Evolutionary conservation across 2,329 filamentous ascomycete species (phyloP).

Genomic region (Fusarium sp.): DNA sequence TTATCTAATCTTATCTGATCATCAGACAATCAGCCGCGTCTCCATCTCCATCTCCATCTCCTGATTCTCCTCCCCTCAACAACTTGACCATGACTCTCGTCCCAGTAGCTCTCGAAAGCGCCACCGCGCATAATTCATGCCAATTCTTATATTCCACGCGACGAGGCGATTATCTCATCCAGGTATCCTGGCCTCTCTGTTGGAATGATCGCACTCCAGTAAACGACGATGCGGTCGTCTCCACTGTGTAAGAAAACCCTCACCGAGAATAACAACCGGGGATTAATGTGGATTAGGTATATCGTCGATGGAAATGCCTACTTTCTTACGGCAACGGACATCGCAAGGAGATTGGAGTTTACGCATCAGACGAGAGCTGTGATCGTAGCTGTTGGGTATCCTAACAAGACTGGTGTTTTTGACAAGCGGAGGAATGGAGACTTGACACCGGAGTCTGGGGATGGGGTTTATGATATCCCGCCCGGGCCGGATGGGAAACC

Average conservation of each 20-base stretch:
- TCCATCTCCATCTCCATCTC: not conserved
- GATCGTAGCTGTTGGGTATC: slow-evolving; percentile 46
- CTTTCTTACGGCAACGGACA: slow-evolving; percentile 45
- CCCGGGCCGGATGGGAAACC: slow-evolving; percentile 34
- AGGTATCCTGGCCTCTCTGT: slow-evolving; percentile 42
- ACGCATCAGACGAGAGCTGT: slow-evolving; percentile 38
- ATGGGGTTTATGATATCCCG: slow-evolving; percentile 29
- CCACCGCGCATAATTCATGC: slow-evolving; percentile 28
- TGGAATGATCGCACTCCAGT: slow-evolving; percentile 37
- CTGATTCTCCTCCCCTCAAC: not conserved
- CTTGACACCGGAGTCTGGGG: slow-evolving; percentile 40
- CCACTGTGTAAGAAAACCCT: slow-evolving; percentile 40
- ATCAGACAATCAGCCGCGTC: not conserved
- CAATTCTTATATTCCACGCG: slow-evolving; percentile 23
- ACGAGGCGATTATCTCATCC: slow-evolving; percentile 40
- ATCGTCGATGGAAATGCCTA: slow-evolving; percentile 48
- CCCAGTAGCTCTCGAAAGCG: not conserved
- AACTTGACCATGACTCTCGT: slow-evolving; percentile 14
- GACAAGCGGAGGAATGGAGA: slow-evolving; percentile 41
- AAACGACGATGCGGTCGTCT: slow-evolving; percentile 18
- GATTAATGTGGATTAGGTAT: slow-evolving; percentile 35
- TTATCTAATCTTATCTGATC: slow-evolving; percentile 15
- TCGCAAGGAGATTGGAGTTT: slow-evolving; percentile 38
- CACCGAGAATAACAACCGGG: too few relatives aligned
- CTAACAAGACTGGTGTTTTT: slow-evolving; percentile 38